A percentile compares a stretch with the other conserved stretches of the same genome.
These are phyloP conservation scores for Crithidia fasciculata DNA, from an alignment of 208 protist species.

Conservation along the genomic window DNA sequence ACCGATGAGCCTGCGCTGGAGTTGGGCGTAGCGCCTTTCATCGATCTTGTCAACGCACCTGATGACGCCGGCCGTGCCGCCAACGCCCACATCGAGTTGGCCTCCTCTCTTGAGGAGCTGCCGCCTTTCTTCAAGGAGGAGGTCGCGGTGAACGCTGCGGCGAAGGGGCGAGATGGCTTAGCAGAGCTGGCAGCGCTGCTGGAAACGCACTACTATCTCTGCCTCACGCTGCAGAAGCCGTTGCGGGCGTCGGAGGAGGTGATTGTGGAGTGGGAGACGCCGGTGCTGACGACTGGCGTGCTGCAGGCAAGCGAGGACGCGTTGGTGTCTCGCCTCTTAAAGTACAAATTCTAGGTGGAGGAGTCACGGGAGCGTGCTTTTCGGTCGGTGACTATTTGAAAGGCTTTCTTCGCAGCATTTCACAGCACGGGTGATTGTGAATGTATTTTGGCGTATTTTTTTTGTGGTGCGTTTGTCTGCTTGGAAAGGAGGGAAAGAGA, in stretches of 20 bases:
- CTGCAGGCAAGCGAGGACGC: conserved; percentile 45
- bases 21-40: conserved; percentile 80
- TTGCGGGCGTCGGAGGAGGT: conserved; percentile 78
- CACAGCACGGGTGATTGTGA: too few relatives aligned
- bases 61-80: conserved; percentile 39
- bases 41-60: conserved; percentile 79
- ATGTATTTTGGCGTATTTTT: too few relatives aligned
- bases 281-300: conserved; percentile 50
- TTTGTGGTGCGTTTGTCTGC: too few relatives aligned
- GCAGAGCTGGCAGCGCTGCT: conserved; percentile 32
- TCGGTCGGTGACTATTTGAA: too few relatives aligned
- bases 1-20: conserved; percentile 26
- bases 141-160: conserved; percentile 38
- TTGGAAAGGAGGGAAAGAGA: too few relatives aligned
- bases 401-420: too few relatives aligned
- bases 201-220: conserved; percentile 66
- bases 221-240: conserved; percentile 54
- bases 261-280: conserved; percentile 63
- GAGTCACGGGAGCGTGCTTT: too few relatives aligned
- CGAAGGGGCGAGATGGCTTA: conserved; percentile 36
- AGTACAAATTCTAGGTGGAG: conserved; percentile 59
- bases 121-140: conserved; percentile 69
- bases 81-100: conserved; percentile 80
- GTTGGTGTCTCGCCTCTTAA: conserved; percentile 62
- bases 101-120: conserved; percentile 58